Base-by-base conservation (phyloP, 106 monocot species). In the Acorus gramineus region DNA sequence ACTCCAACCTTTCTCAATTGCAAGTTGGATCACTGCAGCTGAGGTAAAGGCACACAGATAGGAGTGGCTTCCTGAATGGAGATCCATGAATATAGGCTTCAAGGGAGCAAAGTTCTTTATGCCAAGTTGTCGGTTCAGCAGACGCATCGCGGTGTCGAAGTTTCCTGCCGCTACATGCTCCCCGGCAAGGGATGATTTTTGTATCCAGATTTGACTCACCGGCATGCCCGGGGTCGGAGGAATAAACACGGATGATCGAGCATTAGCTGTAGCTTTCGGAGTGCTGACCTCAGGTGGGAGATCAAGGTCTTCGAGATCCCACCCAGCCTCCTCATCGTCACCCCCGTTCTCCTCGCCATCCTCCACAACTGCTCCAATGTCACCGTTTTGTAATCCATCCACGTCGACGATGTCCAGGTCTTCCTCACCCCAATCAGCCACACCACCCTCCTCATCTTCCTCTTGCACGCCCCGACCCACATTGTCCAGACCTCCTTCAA, bases 91-190 rank as follows among this genome's bases (percentile, higher is more conserved):
- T 49, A 85, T 53, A 14, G 82, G 57, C 68, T 83, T 93, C 62
- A 85, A 51, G 4, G 88, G 93, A 4, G 59, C 78, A 53, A 93
- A 93, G 60, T 93, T 88, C 57, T 85, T 93, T 11, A 93, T 93
- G 46, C 93, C 93, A 14, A 93, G 69, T 56, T 93, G 88, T 11
- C 82, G 80, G 67, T 56, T 83, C 64, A 93, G 82, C 13, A 93
- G 63, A n/a, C 79, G 75, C 80, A 89, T 85, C 53, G 93, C 93
- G 44, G 93, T 93, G 54, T 83, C 85, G 59, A 82, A 93, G 62
- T 93, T 81, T 47, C 93, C 93, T 51, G 93, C 85, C 47, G 88
- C 93, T 3, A 57, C 93, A 77, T 93, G 93, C 76, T 93, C 85
- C 6, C 78, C 93, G 45, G 93, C 88, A 64, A 93, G 78, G 58